Percentiles rank a stretch among this genome's conserved stretches.
Evolutionary conservation across 257 asterid species (phyloP).

Genomic region (Misopates orontium): DNA sequence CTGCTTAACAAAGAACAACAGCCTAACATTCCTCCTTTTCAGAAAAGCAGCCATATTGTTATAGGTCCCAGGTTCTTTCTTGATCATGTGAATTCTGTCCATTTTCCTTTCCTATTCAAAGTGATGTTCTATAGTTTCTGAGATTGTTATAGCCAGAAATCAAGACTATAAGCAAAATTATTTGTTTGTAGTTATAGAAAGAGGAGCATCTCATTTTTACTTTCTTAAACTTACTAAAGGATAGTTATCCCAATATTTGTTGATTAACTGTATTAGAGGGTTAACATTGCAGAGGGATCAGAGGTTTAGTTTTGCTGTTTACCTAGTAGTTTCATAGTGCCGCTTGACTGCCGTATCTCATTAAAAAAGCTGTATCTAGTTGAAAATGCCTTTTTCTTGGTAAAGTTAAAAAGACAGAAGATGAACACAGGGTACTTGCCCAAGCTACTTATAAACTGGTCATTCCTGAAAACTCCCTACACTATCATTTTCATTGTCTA

Average conservation of each 20-base stretch:
- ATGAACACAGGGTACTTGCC: neutral
- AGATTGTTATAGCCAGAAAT: neutral
- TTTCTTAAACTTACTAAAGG: no score
- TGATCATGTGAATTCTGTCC: neutral
- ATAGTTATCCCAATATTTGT: neutral
- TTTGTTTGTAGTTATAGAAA: neutral
- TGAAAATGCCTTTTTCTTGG: neutral
- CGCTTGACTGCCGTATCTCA: neutral
- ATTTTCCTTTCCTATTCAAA: neutral
- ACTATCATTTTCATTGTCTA: neutral
- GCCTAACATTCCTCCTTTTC: neutral
- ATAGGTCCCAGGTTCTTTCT: neutral
- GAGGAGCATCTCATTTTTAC: neutral
- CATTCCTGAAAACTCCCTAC: neutral
- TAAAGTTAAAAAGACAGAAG: neutral
- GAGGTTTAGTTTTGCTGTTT: neutral
- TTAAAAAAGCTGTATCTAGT: no score
- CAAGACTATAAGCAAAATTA: neutral
- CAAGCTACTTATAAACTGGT: neutral
- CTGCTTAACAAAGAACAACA: slow-evolving; percentile 7
- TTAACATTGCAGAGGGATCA: neutral
- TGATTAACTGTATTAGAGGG: neutral
- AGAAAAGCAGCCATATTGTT: neutral
- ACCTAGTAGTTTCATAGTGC: neutral
- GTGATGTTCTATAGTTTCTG: neutral